Evolutionary conservation across 2,329 filamentous ascomycete species (phyloP), one percentile per base, ranked within the genome.

Genomic region (Kalaharituber pfeilii): DNA sequence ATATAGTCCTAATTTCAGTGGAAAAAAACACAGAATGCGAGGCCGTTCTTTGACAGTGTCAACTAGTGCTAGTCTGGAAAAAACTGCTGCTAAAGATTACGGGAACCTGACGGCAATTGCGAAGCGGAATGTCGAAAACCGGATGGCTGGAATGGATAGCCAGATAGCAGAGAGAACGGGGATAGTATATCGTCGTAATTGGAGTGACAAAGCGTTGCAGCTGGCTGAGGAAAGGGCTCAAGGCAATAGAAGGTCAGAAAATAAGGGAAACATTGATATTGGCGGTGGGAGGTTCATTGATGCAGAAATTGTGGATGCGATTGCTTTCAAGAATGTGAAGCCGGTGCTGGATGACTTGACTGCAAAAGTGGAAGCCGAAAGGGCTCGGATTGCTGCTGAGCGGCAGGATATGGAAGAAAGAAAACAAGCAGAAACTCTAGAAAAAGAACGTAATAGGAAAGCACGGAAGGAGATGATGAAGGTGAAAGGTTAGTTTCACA

Each of bases 281-380:
- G 88, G 89, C 3, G 82, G 83, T 45, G 86, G 86, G 6, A 86
- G 78, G 64, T 87, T 81, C 63, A 80, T 95, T 72, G 78, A 86
- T 33, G 79, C 82, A 62, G 73, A 78, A 4, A 84, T 87, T 49
- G 79, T 95, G 15, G 80, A 95, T 59, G 79, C 78, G 5, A 84
- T 94, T 60, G 88, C 88, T 2, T 76, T 79, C 11, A 78, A 76
- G 47, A 79, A 81, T 60, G 76, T 95, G 15, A 84, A 89, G 66
- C 88, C 88, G 3, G 79, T 91, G 0, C 67, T 95, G 5, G 82
- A 94, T 60, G 84, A 93, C 60, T 91, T 95, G 58, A 80, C 81
- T 52, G 80, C 84, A 51, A 84, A 81, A 65, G 84, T 84, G 0
- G 82, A 87, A 64, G 74, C 74, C 57, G 81, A 86, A 65, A 74